Conservation (phyloP, 2,329 filamentous ascomycete species). For the Dactylonectria macrodidyma region DNA sequence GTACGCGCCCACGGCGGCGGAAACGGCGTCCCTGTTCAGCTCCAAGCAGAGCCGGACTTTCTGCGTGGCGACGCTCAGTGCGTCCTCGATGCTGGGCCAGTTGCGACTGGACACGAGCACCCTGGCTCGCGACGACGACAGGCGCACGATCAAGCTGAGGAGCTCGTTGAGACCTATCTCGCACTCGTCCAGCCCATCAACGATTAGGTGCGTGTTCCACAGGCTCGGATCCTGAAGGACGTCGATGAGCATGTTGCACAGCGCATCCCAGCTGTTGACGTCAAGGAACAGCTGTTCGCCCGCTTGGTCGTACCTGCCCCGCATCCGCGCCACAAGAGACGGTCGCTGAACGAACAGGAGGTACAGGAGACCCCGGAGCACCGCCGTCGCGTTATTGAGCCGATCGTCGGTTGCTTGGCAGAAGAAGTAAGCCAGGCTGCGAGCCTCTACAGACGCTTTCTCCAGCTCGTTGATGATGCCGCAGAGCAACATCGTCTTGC, state of each 20-base stretch:
- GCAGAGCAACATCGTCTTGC: too few relatives aligned
- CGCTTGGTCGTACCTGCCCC: not conserved
- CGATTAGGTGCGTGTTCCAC: not conserved
- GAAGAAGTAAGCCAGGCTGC: conserved; percentile 9
- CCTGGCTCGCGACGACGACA: not conserved
- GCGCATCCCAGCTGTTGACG: not conserved
- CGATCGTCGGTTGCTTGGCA: conserved; percentile 8
- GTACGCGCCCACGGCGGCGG: conserved; percentile 54
- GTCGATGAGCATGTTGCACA: not conserved
- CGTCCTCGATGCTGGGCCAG: not conserved
- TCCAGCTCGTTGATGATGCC: too few relatives aligned
- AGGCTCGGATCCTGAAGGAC: not conserved
- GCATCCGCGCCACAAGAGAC: not conserved
- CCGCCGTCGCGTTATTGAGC: not conserved
- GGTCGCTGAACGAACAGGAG: not conserved
- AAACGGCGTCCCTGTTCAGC: conserved; percentile 53
- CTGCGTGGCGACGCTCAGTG: conserved; percentile 37
- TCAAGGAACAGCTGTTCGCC: not conserved
- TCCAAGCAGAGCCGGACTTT: conserved; percentile 54
- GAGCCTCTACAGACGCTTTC: too few relatives aligned
- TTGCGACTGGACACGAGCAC: conserved; percentile 25
- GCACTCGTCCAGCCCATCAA: conserved; percentile 22
- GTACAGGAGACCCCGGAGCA: conserved; percentile 5
- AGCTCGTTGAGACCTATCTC: too few relatives aligned
- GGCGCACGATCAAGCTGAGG: too few relatives aligned